A percentile compares a stretch with the other conserved stretches of the same genome.
Evolutionary conservation across 1,139 yeast genomes (phyloP).

Genomic region (Maudiozyma humilis): DNA sequence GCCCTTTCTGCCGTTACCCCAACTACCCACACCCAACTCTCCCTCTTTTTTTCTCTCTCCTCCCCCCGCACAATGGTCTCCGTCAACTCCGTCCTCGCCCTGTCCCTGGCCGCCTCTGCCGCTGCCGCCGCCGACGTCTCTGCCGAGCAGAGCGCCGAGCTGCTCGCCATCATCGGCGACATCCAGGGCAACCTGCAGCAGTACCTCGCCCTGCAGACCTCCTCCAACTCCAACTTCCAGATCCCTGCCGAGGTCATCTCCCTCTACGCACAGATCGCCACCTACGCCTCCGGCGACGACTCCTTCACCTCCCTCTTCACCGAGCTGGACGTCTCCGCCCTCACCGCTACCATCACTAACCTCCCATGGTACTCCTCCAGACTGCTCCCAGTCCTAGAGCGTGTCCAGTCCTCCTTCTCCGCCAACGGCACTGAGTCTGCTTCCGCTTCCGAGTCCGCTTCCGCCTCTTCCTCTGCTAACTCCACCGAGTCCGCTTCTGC

Average conservation of each 20-base stretch:
- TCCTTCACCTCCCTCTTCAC: constrained; percentile 36
- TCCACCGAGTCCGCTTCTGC: constrained; percentile 5
- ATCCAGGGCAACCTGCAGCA: constrained; percentile 13
- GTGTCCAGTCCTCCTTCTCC: neutral
- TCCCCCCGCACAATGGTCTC: constrained; percentile 4
- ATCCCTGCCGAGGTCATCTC: constrained; percentile 30
- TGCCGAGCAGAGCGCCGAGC: constrained; percentile 13
- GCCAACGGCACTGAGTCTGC: constrained; percentile 10
- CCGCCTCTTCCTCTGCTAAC: constrained; percentile 5
- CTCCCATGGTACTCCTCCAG: constrained; percentile 40
- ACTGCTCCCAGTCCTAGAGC: constrained; percentile 16
- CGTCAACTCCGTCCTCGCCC: neutral
- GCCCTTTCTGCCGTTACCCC: neutral
- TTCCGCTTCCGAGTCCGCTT: constrained; percentile 6
- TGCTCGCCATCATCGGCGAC: constrained; percentile 15
- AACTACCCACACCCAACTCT: neutral
- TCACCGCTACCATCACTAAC: constrained; percentile 33
- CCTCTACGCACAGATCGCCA: constrained; percentile 30
- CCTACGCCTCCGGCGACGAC: constrained; percentile 39
- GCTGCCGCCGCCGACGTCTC: constrained; percentile 11
- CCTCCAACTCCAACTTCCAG: constrained; percentile 13
- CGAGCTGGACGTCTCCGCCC: constrained; percentile 22
- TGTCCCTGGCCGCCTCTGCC: constrained; percentile 5
- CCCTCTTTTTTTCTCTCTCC: neutral
- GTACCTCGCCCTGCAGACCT: constrained; percentile 12